These are phyloP conservation scores for Kalaharituber pfeilii DNA, from an alignment of 2,329 filamentous ascomycete genomes.

Conservation along the genomic window DNA sequence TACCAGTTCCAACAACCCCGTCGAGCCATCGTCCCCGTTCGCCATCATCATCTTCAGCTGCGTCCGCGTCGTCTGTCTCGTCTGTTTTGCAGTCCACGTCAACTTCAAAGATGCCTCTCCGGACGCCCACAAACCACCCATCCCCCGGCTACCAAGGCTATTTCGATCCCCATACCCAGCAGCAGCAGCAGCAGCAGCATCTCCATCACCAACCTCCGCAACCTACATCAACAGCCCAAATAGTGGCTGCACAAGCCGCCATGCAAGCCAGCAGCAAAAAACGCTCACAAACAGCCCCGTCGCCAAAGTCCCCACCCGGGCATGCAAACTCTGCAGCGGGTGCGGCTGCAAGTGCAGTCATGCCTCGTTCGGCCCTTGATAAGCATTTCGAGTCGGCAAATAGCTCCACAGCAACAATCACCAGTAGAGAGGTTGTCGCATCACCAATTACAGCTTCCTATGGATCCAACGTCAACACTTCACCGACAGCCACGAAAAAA, in stretches of 20 bases:
- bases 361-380: slow-evolving; percentile 31
- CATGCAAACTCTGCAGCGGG: slow-evolving; percentile 29
- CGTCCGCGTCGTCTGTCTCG: neutral
- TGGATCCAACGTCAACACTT: slow-evolving; percentile 14
- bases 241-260: slow-evolving; percentile 12
- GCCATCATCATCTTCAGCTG: neutral
- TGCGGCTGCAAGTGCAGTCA: slow-evolving; percentile 44
- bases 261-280: slow-evolving; percentile 15
- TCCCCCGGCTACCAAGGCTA: slow-evolving; percentile 13
- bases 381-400: slow-evolving; percentile 39
- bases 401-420: slow-evolving; percentile 28
- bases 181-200: neutral
- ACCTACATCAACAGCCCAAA: slow-evolving; percentile 1
- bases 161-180: slow-evolving; percentile 16
- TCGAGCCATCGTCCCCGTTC: neutral
- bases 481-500: slow-evolving; percentile 30
- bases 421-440: neutral
- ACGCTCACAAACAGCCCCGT: slow-evolving; percentile 19
- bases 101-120: neutral
- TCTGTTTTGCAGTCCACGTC: neutral
- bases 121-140: neutral
- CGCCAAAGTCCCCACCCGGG: slow-evolving; percentile 30
- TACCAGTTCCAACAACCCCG: neutral
- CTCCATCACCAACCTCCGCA: slow-evolving; percentile 8
- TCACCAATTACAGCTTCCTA: slow-evolving; percentile 1